Evolutionary conservation across 306 rosid species (phyloP).

Genomic region (Vigna nakashimae): DNA sequence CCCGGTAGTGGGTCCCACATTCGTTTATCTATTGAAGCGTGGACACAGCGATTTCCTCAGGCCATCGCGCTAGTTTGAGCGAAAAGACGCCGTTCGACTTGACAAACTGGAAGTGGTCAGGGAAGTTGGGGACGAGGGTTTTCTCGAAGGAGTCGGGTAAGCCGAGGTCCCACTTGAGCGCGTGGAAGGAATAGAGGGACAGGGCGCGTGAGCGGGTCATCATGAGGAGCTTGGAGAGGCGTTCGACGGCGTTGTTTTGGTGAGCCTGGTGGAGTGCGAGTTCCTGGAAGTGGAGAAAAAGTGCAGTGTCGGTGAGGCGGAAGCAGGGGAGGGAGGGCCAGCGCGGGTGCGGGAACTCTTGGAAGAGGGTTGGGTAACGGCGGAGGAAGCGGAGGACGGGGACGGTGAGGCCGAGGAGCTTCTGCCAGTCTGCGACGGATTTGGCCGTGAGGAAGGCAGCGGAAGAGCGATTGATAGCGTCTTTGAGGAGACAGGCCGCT

Average conservation of each 20-base stretch:
- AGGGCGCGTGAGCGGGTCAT: constrained; percentile 64
- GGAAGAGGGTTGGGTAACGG: constrained; percentile 84
- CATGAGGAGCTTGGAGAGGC: constrained; percentile 78
- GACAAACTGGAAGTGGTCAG: constrained; percentile 57
- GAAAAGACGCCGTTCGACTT: constrained; percentile 61
- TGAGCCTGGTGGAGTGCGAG: constrained; percentile 54
- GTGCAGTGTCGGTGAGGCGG: constrained; percentile 75
- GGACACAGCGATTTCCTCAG: constrained; percentile 71
- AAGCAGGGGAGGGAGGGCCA: constrained; percentile 79
- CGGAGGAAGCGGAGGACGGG: constrained; percentile 93
- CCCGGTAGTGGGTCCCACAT: constrained; percentile 62
- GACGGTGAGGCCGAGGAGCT: constrained; percentile 86
- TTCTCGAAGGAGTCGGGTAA: constrained; percentile 78
- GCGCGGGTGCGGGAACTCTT: constrained; percentile 85
- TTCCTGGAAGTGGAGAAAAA: constrained; percentile 68
- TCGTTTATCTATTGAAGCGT: constrained; percentile 74
- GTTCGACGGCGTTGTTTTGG: constrained; percentile 62
- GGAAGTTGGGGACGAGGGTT: constrained; percentile 65
- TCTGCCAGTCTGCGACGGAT: constrained; percentile 72
- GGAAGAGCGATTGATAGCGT: no score
- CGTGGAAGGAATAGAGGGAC: constrained; percentile 58
- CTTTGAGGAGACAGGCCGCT: no score
- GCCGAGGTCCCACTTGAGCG: constrained; percentile 88
- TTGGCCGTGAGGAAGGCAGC: no score
- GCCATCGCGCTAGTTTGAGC: constrained; percentile 59